These are phyloP conservation scores for Dioscorea alata DNA, from an alignment of 106 monocot species.

Conservation along the genomic window DNA sequence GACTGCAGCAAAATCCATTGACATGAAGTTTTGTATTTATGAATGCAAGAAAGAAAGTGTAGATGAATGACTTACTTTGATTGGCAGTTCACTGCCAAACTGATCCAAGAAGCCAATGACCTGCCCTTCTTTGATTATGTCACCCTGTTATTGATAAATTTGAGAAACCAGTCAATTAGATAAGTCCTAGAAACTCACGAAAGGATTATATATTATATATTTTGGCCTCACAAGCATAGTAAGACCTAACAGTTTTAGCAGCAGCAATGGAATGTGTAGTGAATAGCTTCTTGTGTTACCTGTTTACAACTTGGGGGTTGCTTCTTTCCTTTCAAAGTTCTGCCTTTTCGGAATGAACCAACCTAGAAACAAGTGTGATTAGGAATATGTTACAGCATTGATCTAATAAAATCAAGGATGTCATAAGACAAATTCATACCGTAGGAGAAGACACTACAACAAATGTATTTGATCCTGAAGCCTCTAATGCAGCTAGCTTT, in stretches of 20 bases:
- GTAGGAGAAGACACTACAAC: slow-evolving; percentile 74
- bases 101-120: slow-evolving; percentile 10
- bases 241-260: too few species aligned
- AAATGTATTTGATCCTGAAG: slow-evolving; percentile 49
- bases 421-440: slow-evolving; percentile 27
- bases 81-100: slow-evolving; percentile 8
- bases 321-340: slow-evolving; percentile 61
- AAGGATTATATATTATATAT: background rate
- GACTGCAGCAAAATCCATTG: background rate
- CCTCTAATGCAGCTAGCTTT: slow-evolving; percentile 65
- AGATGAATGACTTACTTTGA: background rate
- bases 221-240: too few species aligned
- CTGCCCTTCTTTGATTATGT: slow-evolving; percentile 3
- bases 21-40: background rate
- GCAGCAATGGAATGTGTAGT: too few species aligned
- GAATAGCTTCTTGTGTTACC: slow-evolving; percentile 25
- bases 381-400: too few species aligned
- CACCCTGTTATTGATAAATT: background rate
- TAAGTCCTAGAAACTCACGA: background rate
- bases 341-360: slow-evolving; percentile 61
- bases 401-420: too few species aligned
- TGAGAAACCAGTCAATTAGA: background rate
- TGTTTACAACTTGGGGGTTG: slow-evolving; percentile 76
- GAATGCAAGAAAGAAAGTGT: background rate
- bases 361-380: slow-evolving; percentile 32